Conservation (phyloP, 805 yeast species). For the Candida piceae region DNA sequence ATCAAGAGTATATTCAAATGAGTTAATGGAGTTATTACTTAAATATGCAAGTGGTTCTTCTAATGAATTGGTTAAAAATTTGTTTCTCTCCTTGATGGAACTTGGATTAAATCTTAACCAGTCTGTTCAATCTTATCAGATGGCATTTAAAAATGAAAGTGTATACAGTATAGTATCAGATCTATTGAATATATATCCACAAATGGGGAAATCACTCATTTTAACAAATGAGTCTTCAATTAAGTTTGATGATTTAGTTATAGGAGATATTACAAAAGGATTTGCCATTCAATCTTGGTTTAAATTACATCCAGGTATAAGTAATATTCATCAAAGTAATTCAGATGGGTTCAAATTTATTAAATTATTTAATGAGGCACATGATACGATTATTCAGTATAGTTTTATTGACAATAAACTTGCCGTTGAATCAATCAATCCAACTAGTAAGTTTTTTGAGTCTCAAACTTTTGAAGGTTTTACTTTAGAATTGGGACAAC, state of each 20-base stretch:
- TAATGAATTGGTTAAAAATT: neutral
- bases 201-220: constrained; percentile 8
- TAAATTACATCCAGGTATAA: constrained; percentile 8
- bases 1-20: constrained; percentile 10
- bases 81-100: constrained; percentile 12
- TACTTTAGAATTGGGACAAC: constrained; percentile 19
- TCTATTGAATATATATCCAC: constrained; percentile 4
- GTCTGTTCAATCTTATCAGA: constrained; percentile 7
- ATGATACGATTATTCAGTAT: constrained; percentile 11
- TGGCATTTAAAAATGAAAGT: constrained; percentile 3
- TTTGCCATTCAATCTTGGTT: constrained; percentile 26
- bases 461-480: constrained; percentile 24
- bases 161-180: constrained; percentile 2
- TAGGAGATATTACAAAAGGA: constrained; percentile 12
- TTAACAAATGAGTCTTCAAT: constrained; percentile 10
- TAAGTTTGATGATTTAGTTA: constrained; percentile 5
- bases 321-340: neutral
- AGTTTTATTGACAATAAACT: constrained; percentile 13
- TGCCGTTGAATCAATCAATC: constrained; percentile 7
- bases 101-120: constrained; percentile 16
- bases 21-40: constrained; percentile 8
- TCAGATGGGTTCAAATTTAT: constrained; percentile 3
- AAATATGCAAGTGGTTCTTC: neutral
- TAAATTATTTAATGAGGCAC: constrained; percentile 1
- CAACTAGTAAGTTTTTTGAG: constrained; percentile 2